A percentile compares a stretch with the other conserved stretches of the same genome.
These are phyloP conservation scores for Papiliotrema fonsecae DNA, from an alignment of 1,284 basidiomycete species.

Conservation along the genomic window DNA sequence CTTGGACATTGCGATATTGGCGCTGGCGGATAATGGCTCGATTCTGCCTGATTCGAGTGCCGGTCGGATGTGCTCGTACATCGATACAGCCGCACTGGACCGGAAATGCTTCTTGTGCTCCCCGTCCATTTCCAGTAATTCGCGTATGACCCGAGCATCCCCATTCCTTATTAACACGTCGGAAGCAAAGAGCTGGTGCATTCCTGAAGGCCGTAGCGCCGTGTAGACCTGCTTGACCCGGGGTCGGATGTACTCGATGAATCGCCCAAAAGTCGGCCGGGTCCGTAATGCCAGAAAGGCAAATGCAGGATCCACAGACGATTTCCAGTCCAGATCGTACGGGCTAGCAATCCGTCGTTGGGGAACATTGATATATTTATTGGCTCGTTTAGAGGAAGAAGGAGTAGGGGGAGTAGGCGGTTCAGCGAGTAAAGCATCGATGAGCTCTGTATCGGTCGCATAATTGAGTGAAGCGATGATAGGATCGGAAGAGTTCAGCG, in stretches of 20 bases:
- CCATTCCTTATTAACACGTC: slow-evolving; percentile 30
- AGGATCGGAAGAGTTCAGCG: slow-evolving; percentile 9
- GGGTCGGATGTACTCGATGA: slow-evolving; percentile 19
- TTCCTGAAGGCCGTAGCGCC: slow-evolving; percentile 16
- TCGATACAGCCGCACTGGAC: slow-evolving; percentile 1
- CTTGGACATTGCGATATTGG: background rate
- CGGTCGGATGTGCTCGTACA: slow-evolving; percentile 4
- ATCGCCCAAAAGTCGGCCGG: slow-evolving; percentile 20
- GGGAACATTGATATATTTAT: background rate
- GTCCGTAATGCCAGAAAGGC: slow-evolving; percentile 26
- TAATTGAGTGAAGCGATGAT: slow-evolving; percentile 12
- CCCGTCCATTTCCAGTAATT: slow-evolving; percentile 20
- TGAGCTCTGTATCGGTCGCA: slow-evolving; percentile 29
- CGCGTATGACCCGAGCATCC: slow-evolving; percentile 16
- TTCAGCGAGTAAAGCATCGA: slow-evolving; percentile 13
- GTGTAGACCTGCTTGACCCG: slow-evolving; percentile 16
- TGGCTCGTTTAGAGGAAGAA: background rate
- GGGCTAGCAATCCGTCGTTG: slow-evolving; percentile 5
- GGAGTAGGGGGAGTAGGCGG: background rate
- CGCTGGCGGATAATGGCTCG: background rate
- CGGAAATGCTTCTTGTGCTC: background rate
- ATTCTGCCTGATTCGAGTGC: background rate
- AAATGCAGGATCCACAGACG: slow-evolving; percentile 21
- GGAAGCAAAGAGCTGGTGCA: slow-evolving; percentile 28
- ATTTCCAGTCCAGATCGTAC: slow-evolving; percentile 10